phyloP scores from a whole-genome alignment of 192 early-diverging fungal species.

The Backusella parvicylindrica region DNA sequence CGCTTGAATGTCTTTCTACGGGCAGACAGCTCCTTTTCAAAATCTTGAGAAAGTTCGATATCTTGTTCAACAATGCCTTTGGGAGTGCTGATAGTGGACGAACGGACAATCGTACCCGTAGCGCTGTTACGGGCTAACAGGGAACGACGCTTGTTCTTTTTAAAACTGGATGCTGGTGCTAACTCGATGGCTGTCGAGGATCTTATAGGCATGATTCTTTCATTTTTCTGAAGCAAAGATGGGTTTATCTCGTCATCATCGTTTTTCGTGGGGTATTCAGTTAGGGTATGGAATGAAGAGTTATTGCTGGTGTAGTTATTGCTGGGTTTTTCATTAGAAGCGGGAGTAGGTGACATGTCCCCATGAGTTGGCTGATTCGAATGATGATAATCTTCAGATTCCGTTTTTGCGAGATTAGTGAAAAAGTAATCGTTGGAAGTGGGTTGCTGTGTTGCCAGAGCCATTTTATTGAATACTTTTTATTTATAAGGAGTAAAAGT shows the following conservation, averaged over 20 bases:
- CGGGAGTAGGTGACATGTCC: not conserved
- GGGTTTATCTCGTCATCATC: not conserved
- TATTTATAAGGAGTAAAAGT: not conserved
- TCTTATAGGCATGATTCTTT: not conserved
- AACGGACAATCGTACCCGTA: not conserved
- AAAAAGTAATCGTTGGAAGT: constrained; percentile 9
- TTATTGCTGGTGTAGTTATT: not conserved
- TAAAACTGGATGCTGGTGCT: not conserved
- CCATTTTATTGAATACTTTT: constrained; percentile 3
- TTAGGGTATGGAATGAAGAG: not conserved
- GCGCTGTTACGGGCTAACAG: not conserved
- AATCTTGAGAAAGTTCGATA: constrained; percentile 6
- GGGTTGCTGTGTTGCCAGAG: constrained; percentile 4
- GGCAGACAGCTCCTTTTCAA: constrained; percentile 5
- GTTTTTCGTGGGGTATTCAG: not conserved
- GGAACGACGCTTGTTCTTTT: not conserved
- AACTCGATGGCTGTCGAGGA: not conserved
- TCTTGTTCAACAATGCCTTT: not conserved
- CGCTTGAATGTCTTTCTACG: constrained; percentile 19
- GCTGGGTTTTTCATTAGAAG: constrained; percentile 7
- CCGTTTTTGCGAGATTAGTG: not conserved
- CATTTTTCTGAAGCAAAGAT: not conserved
- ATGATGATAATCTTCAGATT: not conserved
- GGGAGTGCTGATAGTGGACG: not conserved
- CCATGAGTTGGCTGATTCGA: not conserved